A percentile compares a stretch with the other conserved stretches of the same genome.
Evolutionary conservation across 495 filamentous ascomycete species (phyloP).

Genomic region (Penicillium samsonianum): DNA sequence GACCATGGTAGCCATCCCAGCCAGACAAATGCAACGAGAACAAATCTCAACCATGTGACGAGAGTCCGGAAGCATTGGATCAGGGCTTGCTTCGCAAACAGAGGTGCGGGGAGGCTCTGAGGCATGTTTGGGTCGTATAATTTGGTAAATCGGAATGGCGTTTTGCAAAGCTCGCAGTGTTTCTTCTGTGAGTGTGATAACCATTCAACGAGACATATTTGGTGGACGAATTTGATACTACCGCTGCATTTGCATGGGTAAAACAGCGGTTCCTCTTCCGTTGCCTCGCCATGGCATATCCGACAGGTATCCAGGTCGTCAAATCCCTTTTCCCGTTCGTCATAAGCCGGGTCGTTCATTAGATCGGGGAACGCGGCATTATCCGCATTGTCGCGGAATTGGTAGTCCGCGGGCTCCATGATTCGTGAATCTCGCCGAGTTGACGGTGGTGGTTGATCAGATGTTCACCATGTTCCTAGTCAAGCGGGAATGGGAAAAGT

Average conservation of each 20-base stretch:
- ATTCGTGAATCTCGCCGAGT: slow-evolving; percentile 20
- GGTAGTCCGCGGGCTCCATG: slow-evolving; percentile 33
- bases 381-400: slow-evolving; percentile 20
- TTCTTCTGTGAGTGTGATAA: slow-evolving; percentile 97
- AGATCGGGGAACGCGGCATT: slow-evolving; percentile 51
- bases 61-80: slow-evolving; percentile 70
- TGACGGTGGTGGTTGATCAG: slow-evolving; percentile 27
- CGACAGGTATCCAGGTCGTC: slow-evolving; percentile 78
- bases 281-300: slow-evolving; percentile 90
- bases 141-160: slow-evolving; percentile 95
- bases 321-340: slow-evolving; percentile 41
- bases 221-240: slow-evolving; percentile 97
- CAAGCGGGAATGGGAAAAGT: not conserved
- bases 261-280: slow-evolving; percentile 84
- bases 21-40: slow-evolving; percentile 86
- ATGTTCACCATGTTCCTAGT: slow-evolving; percentile 25
- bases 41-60: slow-evolving; percentile 71
- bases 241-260: slow-evolving; percentile 98
- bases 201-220: slow-evolving; percentile 98
- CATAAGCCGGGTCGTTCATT: slow-evolving; percentile 66
- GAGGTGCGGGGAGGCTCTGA: slow-evolving; percentile 67
- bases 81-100: slow-evolving; percentile 75
- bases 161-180: slow-evolving; percentile 99
- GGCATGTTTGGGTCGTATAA: slow-evolving; percentile 95
- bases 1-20: slow-evolving; percentile 83